Evolutionary conservation across 495 filamentous ascomycete genomes (phyloP).

Genomic region (Aspergillus ostianus): DNA sequence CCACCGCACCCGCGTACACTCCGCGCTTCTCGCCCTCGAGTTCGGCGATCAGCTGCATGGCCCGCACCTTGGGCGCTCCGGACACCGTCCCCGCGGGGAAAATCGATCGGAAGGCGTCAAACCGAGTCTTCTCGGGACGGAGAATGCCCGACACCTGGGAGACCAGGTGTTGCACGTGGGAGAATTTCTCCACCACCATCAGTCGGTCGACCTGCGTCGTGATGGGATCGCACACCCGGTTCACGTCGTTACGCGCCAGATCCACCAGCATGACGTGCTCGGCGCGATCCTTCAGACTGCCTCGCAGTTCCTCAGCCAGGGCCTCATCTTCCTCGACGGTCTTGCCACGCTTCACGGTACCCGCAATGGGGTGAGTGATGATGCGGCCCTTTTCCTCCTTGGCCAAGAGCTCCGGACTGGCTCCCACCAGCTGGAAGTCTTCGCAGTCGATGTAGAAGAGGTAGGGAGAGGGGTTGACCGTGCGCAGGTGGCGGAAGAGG

Average conservation of each 20-base stretch:
- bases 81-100: slow-evolving; percentile 95
- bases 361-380: slow-evolving; percentile 95
- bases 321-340: slow-evolving; percentile 74
- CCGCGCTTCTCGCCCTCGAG: slow-evolving; percentile 90
- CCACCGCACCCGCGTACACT: slow-evolving; percentile 95
- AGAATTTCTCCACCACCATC: slow-evolving; percentile 96
- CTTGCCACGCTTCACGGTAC: slow-evolving; percentile 84
- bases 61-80: slow-evolving; percentile 91
- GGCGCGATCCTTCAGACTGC: slow-evolving; percentile 87
- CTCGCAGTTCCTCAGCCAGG: slow-evolving; percentile 74
- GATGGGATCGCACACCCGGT: slow-evolving; percentile 88
- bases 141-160: slow-evolving; percentile 90
- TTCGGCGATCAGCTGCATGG: slow-evolving; percentile 96
- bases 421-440: slow-evolving; percentile 92
- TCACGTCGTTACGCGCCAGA: slow-evolving; percentile 92
- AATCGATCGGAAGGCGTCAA: slow-evolving; percentile 93
- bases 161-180: slow-evolving; percentile 94
- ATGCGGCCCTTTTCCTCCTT: slow-evolving; percentile 85
- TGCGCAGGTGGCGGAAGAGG: slow-evolving; percentile 94
- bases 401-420: slow-evolving; percentile 88
- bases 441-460: slow-evolving; percentile 92
- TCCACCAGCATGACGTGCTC: slow-evolving; percentile 99
- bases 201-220: slow-evolving; percentile 86
- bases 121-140: slow-evolving; percentile 78
- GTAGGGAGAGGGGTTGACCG: slow-evolving; percentile 93